These are phyloP conservation scores for Venturia effusa DNA, from an alignment of 2,329 filamentous ascomycete genomes.

Conservation along the genomic window DNA sequence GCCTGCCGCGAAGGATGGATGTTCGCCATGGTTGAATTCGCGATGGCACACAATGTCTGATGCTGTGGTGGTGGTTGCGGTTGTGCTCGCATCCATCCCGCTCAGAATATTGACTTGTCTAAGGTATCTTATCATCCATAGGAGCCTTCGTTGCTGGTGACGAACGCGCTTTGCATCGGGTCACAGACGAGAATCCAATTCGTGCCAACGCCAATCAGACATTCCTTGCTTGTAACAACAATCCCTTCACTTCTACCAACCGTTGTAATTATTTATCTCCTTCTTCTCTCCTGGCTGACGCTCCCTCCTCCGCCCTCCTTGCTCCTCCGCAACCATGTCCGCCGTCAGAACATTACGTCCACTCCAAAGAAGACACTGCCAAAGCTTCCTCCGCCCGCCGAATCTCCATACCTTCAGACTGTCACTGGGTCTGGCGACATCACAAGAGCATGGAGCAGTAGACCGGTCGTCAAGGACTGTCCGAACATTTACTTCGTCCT, in stretches of 20 bases:
- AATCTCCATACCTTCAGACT: background rate
- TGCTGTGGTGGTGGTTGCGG: background rate
- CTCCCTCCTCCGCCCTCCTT: background rate
- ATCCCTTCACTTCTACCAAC: too few species aligned
- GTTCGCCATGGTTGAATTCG: conserved; percentile 8
- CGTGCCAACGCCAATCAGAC: background rate
- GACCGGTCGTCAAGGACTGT: background rate
- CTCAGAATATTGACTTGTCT: too few species aligned
- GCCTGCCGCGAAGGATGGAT: conserved; percentile 86
- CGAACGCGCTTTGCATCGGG: background rate
- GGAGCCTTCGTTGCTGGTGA: background rate
- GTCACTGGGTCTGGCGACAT: background rate
- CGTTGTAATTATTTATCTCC: too few species aligned
- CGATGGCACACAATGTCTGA: background rate
- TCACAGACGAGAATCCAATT: too few species aligned
- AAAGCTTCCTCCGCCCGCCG: conserved; percentile 8
- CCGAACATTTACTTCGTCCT: conserved; percentile 9
- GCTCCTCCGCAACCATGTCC: background rate
- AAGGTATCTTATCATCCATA: too few species aligned
- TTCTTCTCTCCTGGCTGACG: background rate
- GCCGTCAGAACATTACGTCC: conserved; percentile 2
- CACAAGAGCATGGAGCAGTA: background rate
- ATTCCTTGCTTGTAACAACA: too few species aligned
- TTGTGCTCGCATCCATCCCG: background rate
- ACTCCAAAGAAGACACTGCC: conserved; percentile 6